Evolutionary conservation across 495 filamentous ascomycete species (phyloP).

Genomic region (Sphaerosporella brunnea): DNA sequence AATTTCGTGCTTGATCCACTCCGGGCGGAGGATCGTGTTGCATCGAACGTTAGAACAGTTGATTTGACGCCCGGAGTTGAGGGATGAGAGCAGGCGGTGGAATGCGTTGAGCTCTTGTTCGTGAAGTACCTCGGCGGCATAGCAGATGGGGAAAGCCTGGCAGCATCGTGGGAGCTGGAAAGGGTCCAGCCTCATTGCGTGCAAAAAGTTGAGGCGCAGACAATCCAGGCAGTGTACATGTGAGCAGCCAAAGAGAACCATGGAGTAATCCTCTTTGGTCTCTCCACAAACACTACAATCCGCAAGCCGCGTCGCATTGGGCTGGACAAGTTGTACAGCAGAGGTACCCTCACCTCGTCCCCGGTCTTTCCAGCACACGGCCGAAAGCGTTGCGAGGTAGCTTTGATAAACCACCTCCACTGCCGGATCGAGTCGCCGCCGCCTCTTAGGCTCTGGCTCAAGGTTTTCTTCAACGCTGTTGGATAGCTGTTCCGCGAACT

Average conservation of each 20-base stretch:
- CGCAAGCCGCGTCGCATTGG: background rate
- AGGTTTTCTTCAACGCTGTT: background rate
- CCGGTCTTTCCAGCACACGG: constrained; percentile 1
- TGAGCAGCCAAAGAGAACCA: background rate
- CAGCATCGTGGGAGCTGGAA: background rate
- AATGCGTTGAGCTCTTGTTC: background rate
- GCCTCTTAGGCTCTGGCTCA: background rate
- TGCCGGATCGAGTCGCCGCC: background rate
- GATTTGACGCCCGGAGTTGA: background rate
- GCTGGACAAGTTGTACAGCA: background rate
- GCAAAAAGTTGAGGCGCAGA: background rate
- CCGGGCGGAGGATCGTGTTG: constrained; percentile 19
- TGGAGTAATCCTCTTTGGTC: background rate
- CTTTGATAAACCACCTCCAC: background rate
- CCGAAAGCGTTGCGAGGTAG: background rate
- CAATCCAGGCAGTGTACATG: background rate
- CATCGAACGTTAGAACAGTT: constrained; percentile 14
- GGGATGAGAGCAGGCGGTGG: background rate
- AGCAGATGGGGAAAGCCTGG: background rate
- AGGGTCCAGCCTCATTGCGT: background rate
- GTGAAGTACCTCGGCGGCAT: background rate
- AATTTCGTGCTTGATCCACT: constrained; percentile 5
- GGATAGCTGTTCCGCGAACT: background rate
- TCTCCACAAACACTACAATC: constrained; percentile 1
- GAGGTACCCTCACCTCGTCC: background rate